phyloP scores from a whole-genome alignment of 2,329 filamentous ascomycete species.

The Exserohilum turcica region DNA sequence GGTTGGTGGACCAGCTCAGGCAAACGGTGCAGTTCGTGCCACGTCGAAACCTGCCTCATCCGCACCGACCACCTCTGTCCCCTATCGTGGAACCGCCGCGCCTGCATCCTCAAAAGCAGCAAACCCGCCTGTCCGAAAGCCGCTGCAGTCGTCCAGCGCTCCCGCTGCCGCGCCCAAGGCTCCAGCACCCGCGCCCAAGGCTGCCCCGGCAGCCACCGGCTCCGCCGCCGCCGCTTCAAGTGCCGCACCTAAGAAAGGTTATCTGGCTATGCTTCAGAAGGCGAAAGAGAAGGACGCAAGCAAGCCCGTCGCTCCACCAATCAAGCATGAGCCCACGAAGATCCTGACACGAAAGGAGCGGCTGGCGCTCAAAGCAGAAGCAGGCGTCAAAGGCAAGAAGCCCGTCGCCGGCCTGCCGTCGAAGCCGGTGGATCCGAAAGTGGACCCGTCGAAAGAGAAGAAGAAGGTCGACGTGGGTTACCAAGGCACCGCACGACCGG shows the following conservation, averaged over 20 bases:
- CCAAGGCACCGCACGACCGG: slow-evolving; percentile 55
- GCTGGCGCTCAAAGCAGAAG: slow-evolving; percentile 51
- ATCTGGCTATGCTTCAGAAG: slow-evolving; percentile 73
- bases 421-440: slow-evolving; percentile 28
- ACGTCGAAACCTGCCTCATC: slow-evolving; percentile 30
- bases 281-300: slow-evolving; percentile 64
- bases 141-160: slow-evolving; percentile 21
- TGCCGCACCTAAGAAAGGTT: slow-evolving; percentile 70
- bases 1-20: slow-evolving; percentile 27
- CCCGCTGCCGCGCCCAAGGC: slow-evolving; percentile 25
- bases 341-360: slow-evolving; percentile 65
- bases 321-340: slow-evolving; percentile 75
- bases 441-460: slow-evolving; percentile 40
- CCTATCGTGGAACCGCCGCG: slow-evolving; percentile 48
- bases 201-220: slow-evolving; percentile 25
- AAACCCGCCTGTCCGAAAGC: slow-evolving; percentile 32
- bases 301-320: slow-evolving; percentile 63
- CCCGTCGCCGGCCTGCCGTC: slow-evolving; percentile 18
- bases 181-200: slow-evolving; percentile 27
- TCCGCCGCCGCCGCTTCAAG: slow-evolving; percentile 32
- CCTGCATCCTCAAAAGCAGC: slow-evolving; percentile 31
- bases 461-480: slow-evolving; percentile 51
- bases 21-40: slow-evolving; percentile 34
- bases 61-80: slow-evolving; percentile 30
- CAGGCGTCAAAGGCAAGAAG: slow-evolving; percentile 45